These are phyloP conservation scores for Sarocladiaceae sp. DNA, from an alignment of 2,329 filamentous ascomycete genomes.

Conservation along the genomic window DNA sequence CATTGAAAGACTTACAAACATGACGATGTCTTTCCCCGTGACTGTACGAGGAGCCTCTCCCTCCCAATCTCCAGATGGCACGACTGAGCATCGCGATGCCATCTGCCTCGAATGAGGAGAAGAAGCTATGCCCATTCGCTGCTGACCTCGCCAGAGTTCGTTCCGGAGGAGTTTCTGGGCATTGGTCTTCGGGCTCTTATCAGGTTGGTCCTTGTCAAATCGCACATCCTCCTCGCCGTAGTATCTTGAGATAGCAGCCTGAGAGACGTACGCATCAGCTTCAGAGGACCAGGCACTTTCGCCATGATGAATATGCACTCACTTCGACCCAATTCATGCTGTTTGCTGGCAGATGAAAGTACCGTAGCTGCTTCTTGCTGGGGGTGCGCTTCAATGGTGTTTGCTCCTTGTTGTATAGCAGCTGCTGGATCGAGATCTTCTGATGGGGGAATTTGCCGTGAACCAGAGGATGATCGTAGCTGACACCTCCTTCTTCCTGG, in stretches of 20 bases:
- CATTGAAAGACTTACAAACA: slow-evolving; percentile 12
- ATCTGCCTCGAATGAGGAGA: slow-evolving; percentile 15
- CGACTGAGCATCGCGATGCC: slow-evolving; percentile 12
- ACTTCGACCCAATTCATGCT: slow-evolving; percentile 23
- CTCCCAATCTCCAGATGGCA: too few relatives aligned
- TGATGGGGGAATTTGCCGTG: slow-evolving; percentile 16
- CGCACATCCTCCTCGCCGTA: slow-evolving; percentile 15
- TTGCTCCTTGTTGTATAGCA: slow-evolving; percentile 15
- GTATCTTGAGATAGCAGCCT: slow-evolving; percentile 16
- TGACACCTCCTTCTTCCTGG: slow-evolving; percentile 12
- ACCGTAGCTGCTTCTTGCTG: slow-evolving; percentile 15
- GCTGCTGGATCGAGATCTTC: slow-evolving; percentile 17
- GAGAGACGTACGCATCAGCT: too few relatives aligned
- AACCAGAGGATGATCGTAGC: slow-evolving; percentile 13
- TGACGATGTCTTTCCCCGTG: slow-evolving; percentile 12
- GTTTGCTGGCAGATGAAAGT: slow-evolving; percentile 21
- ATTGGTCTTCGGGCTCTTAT: slow-evolving; percentile 13
- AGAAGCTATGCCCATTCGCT: slow-evolving; percentile 12
- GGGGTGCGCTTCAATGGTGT: slow-evolving; percentile 16
- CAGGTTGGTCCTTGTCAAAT: slow-evolving; percentile 11
- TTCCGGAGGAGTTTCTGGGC: slow-evolving; percentile 14
- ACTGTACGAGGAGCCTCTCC: slow-evolving; percentile 11
- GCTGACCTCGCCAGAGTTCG: slow-evolving; percentile 16
- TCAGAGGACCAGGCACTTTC: too few relatives aligned
- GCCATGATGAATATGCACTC: too few relatives aligned